phyloP scores from a whole-genome alignment of 306 rosid species.

The Dryas drummondii region DNA sequence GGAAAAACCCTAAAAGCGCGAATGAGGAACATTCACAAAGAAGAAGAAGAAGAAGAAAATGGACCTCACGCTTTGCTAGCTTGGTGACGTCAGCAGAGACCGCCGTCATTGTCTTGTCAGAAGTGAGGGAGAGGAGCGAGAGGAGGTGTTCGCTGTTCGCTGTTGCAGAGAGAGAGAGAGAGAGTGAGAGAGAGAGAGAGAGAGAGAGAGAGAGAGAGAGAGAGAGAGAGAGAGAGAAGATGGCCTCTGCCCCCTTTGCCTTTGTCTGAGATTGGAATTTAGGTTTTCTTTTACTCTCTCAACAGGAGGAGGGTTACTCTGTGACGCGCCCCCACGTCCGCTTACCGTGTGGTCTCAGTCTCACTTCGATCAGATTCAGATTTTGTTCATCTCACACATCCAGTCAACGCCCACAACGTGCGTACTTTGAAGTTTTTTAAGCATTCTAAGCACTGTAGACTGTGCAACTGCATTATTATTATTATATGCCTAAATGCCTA shows the following conservation, averaged over 20 bases:
- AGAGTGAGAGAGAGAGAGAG: conserved; percentile 12
- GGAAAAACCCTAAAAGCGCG: conserved; percentile 15
- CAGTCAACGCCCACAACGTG: conserved; percentile 14
- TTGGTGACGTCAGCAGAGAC: conserved; percentile 24
- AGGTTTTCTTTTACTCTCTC: conserved; percentile 45
- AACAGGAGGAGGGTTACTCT: not conserved
- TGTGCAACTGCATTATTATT: too few species aligned
- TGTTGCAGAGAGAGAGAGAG: conserved; percentile 18
- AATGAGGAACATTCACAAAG: not conserved
- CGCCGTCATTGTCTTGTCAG: conserved; percentile 23
- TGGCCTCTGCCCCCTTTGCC: conserved; percentile 25
- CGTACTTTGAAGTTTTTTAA: not conserved
- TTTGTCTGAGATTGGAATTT: conserved; percentile 57
- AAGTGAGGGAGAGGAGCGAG: conserved; percentile 11
- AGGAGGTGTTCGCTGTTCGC: not conserved
- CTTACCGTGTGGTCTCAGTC: conserved; percentile 3
- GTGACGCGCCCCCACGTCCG: not conserved
- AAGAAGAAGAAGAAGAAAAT: not conserved
- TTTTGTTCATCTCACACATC: not conserved
- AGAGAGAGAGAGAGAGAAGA: conserved; percentile 19
- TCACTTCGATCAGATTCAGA: conserved; percentile 4
- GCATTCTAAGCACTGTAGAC: not conserved
- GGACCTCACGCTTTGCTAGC: conserved; percentile 25
- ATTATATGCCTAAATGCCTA: too few species aligned
- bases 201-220: conserved; percentile 9